phyloP scores from a whole-genome alignment of 2,329 filamentous ascomycete species.

The Macroventuria anomochaeta region DNA sequence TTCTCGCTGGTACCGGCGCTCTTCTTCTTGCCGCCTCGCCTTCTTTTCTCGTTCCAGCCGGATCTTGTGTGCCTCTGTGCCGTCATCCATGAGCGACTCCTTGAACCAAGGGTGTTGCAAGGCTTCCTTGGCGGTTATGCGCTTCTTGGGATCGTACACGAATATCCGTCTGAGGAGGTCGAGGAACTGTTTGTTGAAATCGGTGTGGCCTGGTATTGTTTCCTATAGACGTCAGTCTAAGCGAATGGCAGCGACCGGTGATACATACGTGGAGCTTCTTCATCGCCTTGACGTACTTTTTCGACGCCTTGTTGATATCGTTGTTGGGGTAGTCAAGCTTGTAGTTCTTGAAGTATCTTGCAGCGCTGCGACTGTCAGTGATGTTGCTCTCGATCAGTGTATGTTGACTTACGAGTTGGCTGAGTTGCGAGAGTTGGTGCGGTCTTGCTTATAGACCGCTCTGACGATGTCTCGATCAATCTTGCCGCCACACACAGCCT shows the following conservation, averaged over 20 bases:
- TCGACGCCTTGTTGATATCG: conserved; percentile 68
- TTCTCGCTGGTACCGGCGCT: conserved; percentile 37
- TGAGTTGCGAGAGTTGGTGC: conserved; percentile 57
- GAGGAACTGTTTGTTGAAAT: conserved; percentile 68
- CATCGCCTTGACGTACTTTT: conserved; percentile 73
- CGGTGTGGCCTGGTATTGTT: conserved; percentile 65
- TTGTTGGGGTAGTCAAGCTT: conserved; percentile 68
- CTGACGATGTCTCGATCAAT: conserved; percentile 63
- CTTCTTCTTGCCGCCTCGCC: conserved; percentile 41
- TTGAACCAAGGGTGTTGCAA: conserved; percentile 72
- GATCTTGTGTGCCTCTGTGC: conserved; percentile 68
- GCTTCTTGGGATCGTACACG: conserved; percentile 69
- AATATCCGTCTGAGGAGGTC: conserved; percentile 69
- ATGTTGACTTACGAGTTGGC: conserved; percentile 60
- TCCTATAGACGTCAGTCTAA: conserved; percentile 54
- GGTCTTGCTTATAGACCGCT: conserved; percentile 59
- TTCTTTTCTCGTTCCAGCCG: conserved; percentile 53
- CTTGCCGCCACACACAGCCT: conserved; percentile 64
- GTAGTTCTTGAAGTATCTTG: conserved; percentile 62
- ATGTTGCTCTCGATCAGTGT: background rate
- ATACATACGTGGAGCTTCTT: conserved; percentile 64
- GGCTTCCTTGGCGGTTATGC: conserved; percentile 69
- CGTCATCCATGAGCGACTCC: conserved; percentile 68
- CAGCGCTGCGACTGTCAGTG: conserved; percentile 42
- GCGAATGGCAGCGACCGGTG: background rate